A percentile compares a stretch with the other conserved stretches of the same genome.
Conservation (phyloP, 2,329 filamentous ascomycete genomes). For the Colletotrichum sp. region DNA sequence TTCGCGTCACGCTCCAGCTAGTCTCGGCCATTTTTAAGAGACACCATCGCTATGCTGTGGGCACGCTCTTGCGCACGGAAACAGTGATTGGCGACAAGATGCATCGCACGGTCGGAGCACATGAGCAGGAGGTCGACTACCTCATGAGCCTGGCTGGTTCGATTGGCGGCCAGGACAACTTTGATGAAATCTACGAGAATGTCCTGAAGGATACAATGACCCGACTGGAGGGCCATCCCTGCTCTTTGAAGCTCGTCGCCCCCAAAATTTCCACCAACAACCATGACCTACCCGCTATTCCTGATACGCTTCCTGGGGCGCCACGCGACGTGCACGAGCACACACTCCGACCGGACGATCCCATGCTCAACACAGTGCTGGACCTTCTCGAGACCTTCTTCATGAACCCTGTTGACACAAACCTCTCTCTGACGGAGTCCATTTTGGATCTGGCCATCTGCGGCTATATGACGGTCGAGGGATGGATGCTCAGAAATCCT, state of each 20-base stretch:
- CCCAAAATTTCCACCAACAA: conserved; percentile 63
- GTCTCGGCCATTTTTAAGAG: conserved; percentile 85
- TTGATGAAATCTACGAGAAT: conserved; percentile 75
- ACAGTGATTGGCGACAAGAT: conserved; percentile 56
- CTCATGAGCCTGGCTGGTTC: conserved; percentile 72
- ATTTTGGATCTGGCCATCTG: conserved; percentile 84
- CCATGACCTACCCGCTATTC: conserved; percentile 59
- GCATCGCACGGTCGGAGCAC: conserved; percentile 72
- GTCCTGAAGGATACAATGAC: conserved; percentile 74
- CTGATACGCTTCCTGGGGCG: conserved; percentile 62
- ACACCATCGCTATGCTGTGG: conserved; percentile 86
- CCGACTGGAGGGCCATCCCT: conserved; percentile 74
- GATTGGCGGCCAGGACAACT: conserved; percentile 71
- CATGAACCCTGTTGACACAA: conserved; percentile 88
- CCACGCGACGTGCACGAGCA: conserved; percentile 66
- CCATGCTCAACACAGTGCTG: conserved; percentile 67
- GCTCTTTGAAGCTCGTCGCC: conserved; percentile 71
- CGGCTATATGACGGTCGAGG: conserved; percentile 82
- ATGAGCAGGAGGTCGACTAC: conserved; percentile 76
- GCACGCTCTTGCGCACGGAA: conserved; percentile 74
- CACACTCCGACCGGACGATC: conserved; percentile 66
- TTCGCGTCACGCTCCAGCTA: conserved; percentile 86
- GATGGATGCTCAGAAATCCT: conserved; percentile 85
- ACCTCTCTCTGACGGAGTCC: conserved; percentile 84
- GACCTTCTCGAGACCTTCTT: conserved; percentile 82